Evolutionary conservation across 2,329 filamentous ascomycete species (phyloP).

Genomic region (Phyllosticta ampelicida): DNA sequence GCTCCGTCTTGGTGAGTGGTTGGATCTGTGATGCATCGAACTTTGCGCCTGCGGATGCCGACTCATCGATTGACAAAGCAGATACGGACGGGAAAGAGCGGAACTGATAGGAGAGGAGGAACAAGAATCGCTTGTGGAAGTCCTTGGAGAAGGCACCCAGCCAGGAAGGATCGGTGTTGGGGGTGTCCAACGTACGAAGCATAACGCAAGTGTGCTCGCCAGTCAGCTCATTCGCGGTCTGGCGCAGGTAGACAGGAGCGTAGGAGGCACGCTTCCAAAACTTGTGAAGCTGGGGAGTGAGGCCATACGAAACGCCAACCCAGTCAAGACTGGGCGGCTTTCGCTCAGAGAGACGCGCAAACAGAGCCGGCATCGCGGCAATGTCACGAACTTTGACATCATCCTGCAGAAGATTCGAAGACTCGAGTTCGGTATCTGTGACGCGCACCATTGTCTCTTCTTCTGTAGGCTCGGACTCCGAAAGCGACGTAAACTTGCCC

Average conservation of each 20-base stretch:
- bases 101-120: slow-evolving; percentile 87
- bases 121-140: slow-evolving; percentile 89
- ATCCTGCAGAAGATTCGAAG: slow-evolving; percentile 67
- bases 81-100: slow-evolving; percentile 65
- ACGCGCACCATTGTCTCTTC: slow-evolving; percentile 59
- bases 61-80: slow-evolving; percentile 80
- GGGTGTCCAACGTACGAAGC: slow-evolving; percentile 62
- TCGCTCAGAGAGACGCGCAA: slow-evolving; percentile 76
- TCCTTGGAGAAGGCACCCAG: slow-evolving; percentile 83
- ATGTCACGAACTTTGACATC: slow-evolving; percentile 84
- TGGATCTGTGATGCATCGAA: slow-evolving; percentile 47
- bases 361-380: slow-evolving; percentile 83
- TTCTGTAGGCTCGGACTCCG: slow-evolving; percentile 54
- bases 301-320: slow-evolving; percentile 86
- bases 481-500: slow-evolving; percentile 76
- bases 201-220: slow-evolving; percentile 98
- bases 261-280: slow-evolving; percentile 93
- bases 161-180: slow-evolving; percentile 54
- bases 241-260: slow-evolving; percentile 81
- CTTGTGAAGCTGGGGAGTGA: slow-evolving; percentile 78
- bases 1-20: slow-evolving; percentile 59
- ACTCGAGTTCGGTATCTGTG: slow-evolving; percentile 70
- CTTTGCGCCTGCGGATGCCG: slow-evolving; percentile 61
- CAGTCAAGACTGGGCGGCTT: slow-evolving; percentile 77
- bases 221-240: slow-evolving; percentile 92